phyloP scores from a whole-genome alignment of 2,329 filamentous ascomycete genomes.

The Fusarium irregulare region DNA sequence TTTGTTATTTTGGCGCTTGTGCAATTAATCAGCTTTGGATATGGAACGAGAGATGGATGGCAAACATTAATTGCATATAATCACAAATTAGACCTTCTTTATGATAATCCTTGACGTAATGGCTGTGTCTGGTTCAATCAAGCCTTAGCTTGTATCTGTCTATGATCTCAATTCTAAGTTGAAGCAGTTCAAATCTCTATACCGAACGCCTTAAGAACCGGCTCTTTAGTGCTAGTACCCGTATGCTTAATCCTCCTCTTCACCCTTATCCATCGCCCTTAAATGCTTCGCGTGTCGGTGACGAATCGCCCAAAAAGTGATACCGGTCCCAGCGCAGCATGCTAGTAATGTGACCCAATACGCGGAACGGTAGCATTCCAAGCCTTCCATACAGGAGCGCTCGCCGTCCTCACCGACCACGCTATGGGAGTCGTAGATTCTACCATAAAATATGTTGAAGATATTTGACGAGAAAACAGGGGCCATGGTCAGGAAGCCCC shows the following conservation, averaged over 20 bases:
- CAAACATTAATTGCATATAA: conserved; percentile 33
- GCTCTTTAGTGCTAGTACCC: not conserved
- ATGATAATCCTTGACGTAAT: conserved; percentile 1
- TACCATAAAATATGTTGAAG: conserved; percentile 92
- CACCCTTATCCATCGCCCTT: conserved; percentile 53
- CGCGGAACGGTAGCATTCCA: conserved; percentile 82
- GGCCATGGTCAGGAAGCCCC: conserved; percentile 93
- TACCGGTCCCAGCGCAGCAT: conserved; percentile 73
- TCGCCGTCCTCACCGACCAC: conserved; percentile 75
- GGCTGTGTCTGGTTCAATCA: not conserved
- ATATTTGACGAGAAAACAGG: conserved; percentile 89
- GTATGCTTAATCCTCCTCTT: conserved; percentile 52
- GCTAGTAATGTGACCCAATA: conserved; percentile 83
- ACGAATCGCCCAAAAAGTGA: conserved; percentile 77
- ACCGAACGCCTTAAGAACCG: conserved; percentile 9
- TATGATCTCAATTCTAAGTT: not conserved
- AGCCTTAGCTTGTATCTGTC: conserved; percentile 6
- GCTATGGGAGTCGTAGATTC: conserved; percentile 84
- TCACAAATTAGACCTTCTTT: conserved; percentile 28
- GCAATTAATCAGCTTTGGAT: conserved; percentile 26
- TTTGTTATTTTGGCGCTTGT: conserved; percentile 14
- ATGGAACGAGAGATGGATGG: conserved; percentile 19
- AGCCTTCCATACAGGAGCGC: conserved; percentile 78
- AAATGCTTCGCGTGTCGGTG: conserved; percentile 61
- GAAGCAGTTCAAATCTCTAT: not conserved